Conservation (phyloP, 225 moss, liverwort and hornwort species). For the Lunularia cruciata region DNA sequence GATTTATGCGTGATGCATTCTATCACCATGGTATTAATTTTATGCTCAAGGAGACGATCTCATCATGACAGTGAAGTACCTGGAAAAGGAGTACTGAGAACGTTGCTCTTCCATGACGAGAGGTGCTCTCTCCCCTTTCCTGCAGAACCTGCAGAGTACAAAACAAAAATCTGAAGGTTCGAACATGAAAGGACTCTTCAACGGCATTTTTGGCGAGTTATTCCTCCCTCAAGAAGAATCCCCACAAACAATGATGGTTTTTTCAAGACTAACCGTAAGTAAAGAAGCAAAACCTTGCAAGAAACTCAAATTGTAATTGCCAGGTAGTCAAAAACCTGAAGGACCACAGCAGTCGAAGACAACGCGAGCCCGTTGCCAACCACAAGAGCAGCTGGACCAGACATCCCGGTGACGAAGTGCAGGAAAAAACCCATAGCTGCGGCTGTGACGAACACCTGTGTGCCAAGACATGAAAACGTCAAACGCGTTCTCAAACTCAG, state of each 20-base stretch:
- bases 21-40: too few relatives aligned
- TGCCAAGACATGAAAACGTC: constrained; percentile 1
- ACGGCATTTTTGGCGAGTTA: too few relatives aligned
- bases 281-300: background rate
- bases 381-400: constrained; percentile 81
- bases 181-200: background rate
- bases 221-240: background rate
- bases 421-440: constrained; percentile 66
- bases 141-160: constrained; percentile 66
- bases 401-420: constrained; percentile 53
- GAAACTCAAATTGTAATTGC: background rate
- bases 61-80: constrained; percentile 36
- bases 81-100: constrained; percentile 94
- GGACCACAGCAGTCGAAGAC: constrained; percentile 90
- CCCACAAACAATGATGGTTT: too few relatives aligned
- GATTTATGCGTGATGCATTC: too few relatives aligned
- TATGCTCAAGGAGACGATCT: too few relatives aligned
- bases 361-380: constrained; percentile 87
- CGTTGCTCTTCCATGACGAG: constrained; percentile 85
- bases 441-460: constrained; percentile 74
- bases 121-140: constrained; percentile 94
- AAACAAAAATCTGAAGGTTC: background rate
- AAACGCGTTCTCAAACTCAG: too few relatives aligned
- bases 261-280: background rate
- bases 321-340: constrained; percentile 57